Percentiles rank a stretch among this genome's conserved stretches.
Evolutionary conservation across 2,329 filamentous ascomycete species (phyloP).

Genomic region (Pseudogymnoascus sp.): DNA sequence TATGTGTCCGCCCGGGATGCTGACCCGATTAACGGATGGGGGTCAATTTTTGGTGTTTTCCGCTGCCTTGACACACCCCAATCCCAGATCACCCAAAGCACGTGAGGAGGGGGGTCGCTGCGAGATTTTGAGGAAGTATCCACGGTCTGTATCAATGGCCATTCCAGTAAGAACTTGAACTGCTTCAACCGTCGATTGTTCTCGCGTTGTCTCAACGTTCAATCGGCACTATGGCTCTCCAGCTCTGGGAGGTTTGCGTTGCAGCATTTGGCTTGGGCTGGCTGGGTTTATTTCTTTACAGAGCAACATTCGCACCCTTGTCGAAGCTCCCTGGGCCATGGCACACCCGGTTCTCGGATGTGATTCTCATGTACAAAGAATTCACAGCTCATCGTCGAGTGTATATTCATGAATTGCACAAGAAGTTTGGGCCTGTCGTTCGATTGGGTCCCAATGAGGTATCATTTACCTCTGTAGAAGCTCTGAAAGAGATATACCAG

Average conservation of each 20-base stretch:
- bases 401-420: constrained; percentile 49
- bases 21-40: not conserved
- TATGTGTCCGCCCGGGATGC: not conserved
- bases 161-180: not conserved
- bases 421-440: constrained; percentile 48
- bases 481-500: constrained; percentile 55
- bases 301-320: constrained; percentile 14
- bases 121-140: not conserved
- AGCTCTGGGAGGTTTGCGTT: not conserved
- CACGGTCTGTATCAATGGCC: not conserved
- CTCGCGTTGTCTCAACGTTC: not conserved
- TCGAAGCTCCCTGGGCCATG: constrained; percentile 22
- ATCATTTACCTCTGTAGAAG: constrained; percentile 47
- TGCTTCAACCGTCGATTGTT: not conserved
- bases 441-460: constrained; percentile 51
- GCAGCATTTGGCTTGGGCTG: not conserved
- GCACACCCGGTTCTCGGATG: constrained; percentile 17
- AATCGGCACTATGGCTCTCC: not conserved
- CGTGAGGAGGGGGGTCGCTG: not conserved
- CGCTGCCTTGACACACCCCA: not conserved
- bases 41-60: not conserved
- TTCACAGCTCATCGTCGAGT: constrained; percentile 43
- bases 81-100: not conserved
- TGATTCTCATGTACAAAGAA: constrained; percentile 35
- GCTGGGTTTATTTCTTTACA: not conserved